Percentiles rank a stretch among this genome's conserved stretches.
Conservation (phyloP, 2,329 filamentous ascomycete genomes). For the Microascus cirrosus region DNA sequence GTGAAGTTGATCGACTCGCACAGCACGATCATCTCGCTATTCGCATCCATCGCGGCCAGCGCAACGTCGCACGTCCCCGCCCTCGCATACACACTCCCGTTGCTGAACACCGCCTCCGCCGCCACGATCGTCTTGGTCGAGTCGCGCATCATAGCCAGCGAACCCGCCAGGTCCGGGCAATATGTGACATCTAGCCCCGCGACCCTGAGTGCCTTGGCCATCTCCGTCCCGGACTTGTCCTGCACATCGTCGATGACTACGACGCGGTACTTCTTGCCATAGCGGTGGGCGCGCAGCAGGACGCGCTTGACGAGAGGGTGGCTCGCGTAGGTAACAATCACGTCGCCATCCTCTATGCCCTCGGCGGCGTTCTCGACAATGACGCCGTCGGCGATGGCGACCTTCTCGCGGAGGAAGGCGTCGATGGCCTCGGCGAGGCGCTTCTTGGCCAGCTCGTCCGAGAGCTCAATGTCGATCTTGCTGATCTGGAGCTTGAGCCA, state of each 20-base stretch:
- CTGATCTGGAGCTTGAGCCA: conserved; percentile 90
- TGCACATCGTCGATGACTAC: conserved; percentile 67
- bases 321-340: conserved; percentile 78
- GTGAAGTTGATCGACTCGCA: conserved; percentile 94
- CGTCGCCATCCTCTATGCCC: conserved; percentile 68
- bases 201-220: conserved; percentile 58
- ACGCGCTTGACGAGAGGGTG: conserved; percentile 79
- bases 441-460: conserved; percentile 73
- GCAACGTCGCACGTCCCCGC: conserved; percentile 81
- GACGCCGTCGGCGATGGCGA: conserved; percentile 75
- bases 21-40: conserved; percentile 75
- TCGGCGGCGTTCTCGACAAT: conserved; percentile 67
- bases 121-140: conserved; percentile 72
- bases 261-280: conserved; percentile 69
- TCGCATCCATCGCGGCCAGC: conserved; percentile 64
- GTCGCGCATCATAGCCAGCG: conserved; percentile 59
- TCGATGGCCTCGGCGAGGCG: conserved; percentile 73
- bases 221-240: conserved; percentile 36
- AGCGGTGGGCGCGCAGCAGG: conserved; percentile 58
- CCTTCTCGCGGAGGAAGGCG: conserved; percentile 79
- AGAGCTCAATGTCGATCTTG: conserved; percentile 75
- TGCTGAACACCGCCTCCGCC: conserved; percentile 90
- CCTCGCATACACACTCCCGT: conserved; percentile 80
- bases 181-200: conserved; percentile 72
- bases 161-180: conserved; percentile 61